A percentile compares a stretch with the other conserved stretches of the same genome.
phyloP scores from a whole-genome alignment of 2,329 filamentous ascomycete genomes.

The Aspergillus terreus region DNA sequence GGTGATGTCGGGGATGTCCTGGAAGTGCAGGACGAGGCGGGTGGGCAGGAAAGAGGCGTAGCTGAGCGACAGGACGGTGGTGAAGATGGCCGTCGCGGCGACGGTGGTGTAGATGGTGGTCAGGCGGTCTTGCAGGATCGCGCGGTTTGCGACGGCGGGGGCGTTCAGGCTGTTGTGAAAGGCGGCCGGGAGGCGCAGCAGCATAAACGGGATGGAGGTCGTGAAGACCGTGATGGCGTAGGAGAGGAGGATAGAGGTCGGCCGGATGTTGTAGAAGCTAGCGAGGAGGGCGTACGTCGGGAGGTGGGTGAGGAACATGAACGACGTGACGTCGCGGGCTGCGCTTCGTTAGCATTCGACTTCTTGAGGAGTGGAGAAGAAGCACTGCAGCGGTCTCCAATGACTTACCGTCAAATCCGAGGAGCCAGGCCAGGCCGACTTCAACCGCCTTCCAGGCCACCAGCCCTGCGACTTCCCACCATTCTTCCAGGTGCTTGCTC shows the following conservation, averaged over 20 bases:
- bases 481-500: constrained; percentile 60
- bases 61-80: constrained; percentile 65
- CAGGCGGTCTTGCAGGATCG: constrained; percentile 60
- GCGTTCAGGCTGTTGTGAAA: constrained; percentile 57
- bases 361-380: neutral
- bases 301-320: constrained; percentile 68
- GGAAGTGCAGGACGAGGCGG: constrained; percentile 72
- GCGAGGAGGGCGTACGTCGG: constrained; percentile 72
- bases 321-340: constrained; percentile 63
- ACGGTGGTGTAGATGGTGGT: constrained; percentile 64
- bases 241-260: constrained; percentile 57
- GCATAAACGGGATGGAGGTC: constrained; percentile 67
- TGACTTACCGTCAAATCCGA: constrained; percentile 59
- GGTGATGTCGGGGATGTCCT: constrained; percentile 64
- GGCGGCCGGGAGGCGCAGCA: constrained; percentile 65
- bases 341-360: neutral
- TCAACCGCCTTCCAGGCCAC: constrained; percentile 60
- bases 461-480: constrained; percentile 57
- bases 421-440: constrained; percentile 69
- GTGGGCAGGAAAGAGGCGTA: constrained; percentile 67
- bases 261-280: constrained; percentile 71
- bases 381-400: constrained; percentile 4
- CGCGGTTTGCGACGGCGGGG: constrained; percentile 54
- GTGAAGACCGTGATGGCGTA: constrained; percentile 67
- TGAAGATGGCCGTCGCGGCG: constrained; percentile 70